Evolutionary conservation across 179 eudicot genomes (phyloP).

Genomic region (Amaranthus tricolor): DNA sequence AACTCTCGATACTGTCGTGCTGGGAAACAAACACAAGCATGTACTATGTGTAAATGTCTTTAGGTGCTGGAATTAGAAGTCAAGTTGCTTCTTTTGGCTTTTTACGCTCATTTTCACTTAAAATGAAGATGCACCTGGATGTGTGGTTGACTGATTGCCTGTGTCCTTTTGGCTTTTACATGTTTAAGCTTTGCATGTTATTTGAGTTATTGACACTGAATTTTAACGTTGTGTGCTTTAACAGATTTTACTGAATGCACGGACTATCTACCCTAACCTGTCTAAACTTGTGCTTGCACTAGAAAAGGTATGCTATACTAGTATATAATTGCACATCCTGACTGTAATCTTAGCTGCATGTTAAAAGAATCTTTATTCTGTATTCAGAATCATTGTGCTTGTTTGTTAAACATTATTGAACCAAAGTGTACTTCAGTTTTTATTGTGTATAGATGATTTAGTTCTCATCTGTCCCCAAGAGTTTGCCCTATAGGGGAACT

Average conservation of each 20-base stretch:
- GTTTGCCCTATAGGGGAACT: no score
- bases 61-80: no score
- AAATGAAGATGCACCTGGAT: not conserved
- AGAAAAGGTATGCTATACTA: conserved; percentile 55
- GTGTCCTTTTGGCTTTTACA: not conserved
- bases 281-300: conserved; percentile 77
- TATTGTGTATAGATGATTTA: not conserved
- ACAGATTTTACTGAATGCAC: conserved; percentile 69
- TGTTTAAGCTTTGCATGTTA: not conserved
- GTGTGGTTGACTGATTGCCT: not conserved
- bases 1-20: no score
- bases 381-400: not conserved
- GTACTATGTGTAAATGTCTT: no score
- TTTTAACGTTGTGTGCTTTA: conserved; percentile 16
- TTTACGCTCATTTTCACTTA: not conserved
- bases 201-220: not conserved
- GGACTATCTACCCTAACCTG: conserved; percentile 60
- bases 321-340: not conserved
- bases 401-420: not conserved
- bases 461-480: not conserved
- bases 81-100: no score
- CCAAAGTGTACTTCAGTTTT: not conserved
- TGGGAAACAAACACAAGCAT: no score
- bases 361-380: not conserved
- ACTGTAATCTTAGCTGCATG: not conserved